Conservation (phyloP, 441 rosid species). For the Hura crepitans region DNA sequence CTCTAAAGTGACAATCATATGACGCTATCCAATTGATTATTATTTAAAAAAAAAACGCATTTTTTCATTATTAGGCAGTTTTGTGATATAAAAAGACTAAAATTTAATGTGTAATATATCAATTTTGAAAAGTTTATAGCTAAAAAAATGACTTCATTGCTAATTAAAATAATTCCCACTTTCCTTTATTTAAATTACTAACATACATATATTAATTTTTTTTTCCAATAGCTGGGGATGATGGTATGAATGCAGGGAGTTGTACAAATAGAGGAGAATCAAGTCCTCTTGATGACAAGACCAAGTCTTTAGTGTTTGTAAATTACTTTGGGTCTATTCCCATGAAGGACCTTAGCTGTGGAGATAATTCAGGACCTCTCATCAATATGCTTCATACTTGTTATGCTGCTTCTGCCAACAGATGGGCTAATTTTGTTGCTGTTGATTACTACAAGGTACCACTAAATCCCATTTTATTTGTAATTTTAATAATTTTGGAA, state of each 20-base stretch:
- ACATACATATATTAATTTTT: neutral
- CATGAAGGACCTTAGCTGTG: slow-evolving; percentile 25
- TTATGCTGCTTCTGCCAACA: slow-evolving; percentile 30
- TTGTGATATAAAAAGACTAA: too few relatives aligned
- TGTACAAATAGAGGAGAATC: slow-evolving; percentile 50
- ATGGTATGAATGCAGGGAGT: slow-evolving; percentile 47
- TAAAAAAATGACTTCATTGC: too few relatives aligned
- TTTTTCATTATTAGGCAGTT: too few relatives aligned
- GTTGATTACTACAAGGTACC: slow-evolving; percentile 49
- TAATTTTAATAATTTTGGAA: too few relatives aligned
- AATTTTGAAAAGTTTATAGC: too few relatives aligned
- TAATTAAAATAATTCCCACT: too few relatives aligned
- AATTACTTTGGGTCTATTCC: slow-evolving; percentile 41
- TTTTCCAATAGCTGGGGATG: slow-evolving; percentile 52
- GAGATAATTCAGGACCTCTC: slow-evolving; percentile 38
- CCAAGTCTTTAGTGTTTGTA: slow-evolving; percentile 39
- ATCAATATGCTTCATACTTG: slow-evolving; percentile 38
- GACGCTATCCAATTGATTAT: too few relatives aligned
- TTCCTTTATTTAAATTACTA: too few relatives aligned
- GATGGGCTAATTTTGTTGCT: slow-evolving; percentile 54
- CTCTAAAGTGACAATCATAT: too few relatives aligned
- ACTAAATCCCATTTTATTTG: too few relatives aligned
- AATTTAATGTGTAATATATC: too few relatives aligned
- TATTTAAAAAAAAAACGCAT: too few relatives aligned
- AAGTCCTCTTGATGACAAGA: slow-evolving; percentile 31